Evolutionary conservation across 1,284 basidiomycete genomes (phyloP), one percentile per base, ranked within the genome.

Genomic region (Cryptococcus maquisensis): DNA sequence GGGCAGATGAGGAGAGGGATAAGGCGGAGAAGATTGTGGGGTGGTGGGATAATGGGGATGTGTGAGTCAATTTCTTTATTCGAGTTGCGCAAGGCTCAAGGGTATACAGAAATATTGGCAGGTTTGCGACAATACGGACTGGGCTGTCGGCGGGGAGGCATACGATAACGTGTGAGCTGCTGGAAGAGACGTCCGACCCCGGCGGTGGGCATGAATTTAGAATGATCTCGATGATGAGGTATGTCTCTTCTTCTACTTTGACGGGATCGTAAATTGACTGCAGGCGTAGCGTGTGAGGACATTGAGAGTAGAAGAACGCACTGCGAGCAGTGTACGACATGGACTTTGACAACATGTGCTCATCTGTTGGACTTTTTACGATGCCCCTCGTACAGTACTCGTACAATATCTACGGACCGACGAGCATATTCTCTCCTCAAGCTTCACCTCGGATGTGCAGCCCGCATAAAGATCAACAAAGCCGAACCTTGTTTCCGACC

Each of bases 1-100:
- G 73, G 74, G 63, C 68, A 36, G 72, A 68, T 41, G 66, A 68
- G 4, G 63, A 64, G 38, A 51, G 54, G 45, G 57, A 68, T 16
- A 47, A 57, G 18, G 47, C 54, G 4, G 67, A 67, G 3, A 60
- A 56, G 39, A 57, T 71, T 1, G 64, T 61, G 16, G 73, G 72
- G 2, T 73, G 57, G 47, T 75, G 73, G 73, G 65, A 69, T 35
- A 67, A 69, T 47, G 69, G 62, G n/a, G 49, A 65, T 53, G 60
- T 52, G 71, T 70, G 54, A 61, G 67, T 67, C 45, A 15, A 18
- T 42, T 42, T 13, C 20, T 13, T 48, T 38, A 8, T 32, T 36
- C 21, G 2, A 15, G 8, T 39, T 47, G 2, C 36, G 2, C 23
- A 35, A 28, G 20, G 10, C n/a, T 46, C 7, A 46, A 16, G 23